These are phyloP conservation scores for Dissophora ornata DNA, from an alignment of 192 early-diverging fungal genomes.

Conservation along the genomic window DNA sequence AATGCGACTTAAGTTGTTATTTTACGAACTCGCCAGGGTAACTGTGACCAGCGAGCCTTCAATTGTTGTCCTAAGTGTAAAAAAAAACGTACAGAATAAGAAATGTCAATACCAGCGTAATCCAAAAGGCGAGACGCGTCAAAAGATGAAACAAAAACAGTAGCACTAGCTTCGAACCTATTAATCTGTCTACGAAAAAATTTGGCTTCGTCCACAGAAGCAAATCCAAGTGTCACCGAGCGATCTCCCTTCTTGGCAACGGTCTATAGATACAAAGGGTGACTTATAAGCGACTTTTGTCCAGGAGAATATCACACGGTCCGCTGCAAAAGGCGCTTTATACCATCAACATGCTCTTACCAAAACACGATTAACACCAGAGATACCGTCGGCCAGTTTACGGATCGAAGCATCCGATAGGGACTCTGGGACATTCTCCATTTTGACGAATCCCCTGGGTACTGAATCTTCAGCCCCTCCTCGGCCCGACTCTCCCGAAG, in stretches of 20 bases:
- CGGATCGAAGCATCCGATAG: constrained; percentile 31
- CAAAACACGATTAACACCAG: constrained; percentile 40
- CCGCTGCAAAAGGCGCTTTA: no score
- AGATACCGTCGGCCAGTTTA: constrained; percentile 27
- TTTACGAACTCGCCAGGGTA: constrained; percentile 35
- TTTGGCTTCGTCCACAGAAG: constrained; percentile 45
- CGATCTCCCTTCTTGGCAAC: constrained; percentile 31
- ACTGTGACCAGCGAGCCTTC: constrained; percentile 49
- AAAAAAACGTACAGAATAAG: not conserved
- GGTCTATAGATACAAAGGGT: constrained; percentile 19
- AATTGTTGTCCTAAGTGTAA: constrained; percentile 27
- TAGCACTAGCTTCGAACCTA: constrained; percentile 28
- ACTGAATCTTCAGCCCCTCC: not conserved
- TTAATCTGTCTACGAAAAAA: constrained; percentile 58
- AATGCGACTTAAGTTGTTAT: not conserved
- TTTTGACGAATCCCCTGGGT: constrained; percentile 33
- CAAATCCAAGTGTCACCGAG: constrained; percentile 34
- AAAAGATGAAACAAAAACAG: not conserved
- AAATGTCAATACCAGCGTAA: not conserved
- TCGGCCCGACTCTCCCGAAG: not conserved
- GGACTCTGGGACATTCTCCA: constrained; percentile 39
- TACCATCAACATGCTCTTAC: constrained; percentile 15
- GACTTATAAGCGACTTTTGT: no score
- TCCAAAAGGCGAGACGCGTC: not conserved
- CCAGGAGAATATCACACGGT: no score